Evolutionary conservation across 371 early-diverging fungal genomes (phyloP).

Genomic region (Fennellomyces sp.): DNA sequence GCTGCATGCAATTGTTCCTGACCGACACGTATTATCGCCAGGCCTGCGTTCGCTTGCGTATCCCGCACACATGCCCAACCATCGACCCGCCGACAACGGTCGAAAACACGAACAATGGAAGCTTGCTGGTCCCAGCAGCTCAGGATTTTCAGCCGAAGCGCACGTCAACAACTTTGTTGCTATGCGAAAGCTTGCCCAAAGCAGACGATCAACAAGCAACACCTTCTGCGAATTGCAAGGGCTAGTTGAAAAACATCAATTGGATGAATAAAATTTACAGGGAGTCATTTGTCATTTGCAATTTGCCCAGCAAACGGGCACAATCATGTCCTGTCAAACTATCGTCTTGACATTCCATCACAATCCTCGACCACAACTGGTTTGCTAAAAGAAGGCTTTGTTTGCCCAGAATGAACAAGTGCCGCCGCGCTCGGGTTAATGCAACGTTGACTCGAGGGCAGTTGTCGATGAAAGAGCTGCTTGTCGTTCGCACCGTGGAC

Average conservation of each 20-base stretch:
- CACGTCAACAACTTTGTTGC: background rate
- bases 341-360: constrained; percentile 36
- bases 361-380: constrained; percentile 37
- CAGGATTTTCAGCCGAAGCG: background rate
- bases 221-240: background rate
- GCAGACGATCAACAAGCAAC: background rate
- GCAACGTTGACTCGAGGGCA: constrained; percentile 63
- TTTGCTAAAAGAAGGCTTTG: constrained; percentile 28
- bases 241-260: background rate
- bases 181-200: background rate
- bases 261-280: background rate
- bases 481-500: constrained; percentile 70
- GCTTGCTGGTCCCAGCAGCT: background rate
- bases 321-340: constrained; percentile 11
- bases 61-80: too few species aligned
- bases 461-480: constrained; percentile 60
- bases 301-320: constrained; percentile 3
- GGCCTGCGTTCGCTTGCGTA: too few species aligned
- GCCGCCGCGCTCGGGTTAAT: constrained; percentile 63
- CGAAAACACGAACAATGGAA: too few species aligned
- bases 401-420: constrained; percentile 67
- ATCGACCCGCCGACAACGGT: too few species aligned
- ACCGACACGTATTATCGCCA: too few species aligned
- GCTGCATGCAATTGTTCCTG: too few species aligned
- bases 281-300: constrained; percentile 5